A percentile compares a stretch with the other conserved stretches of the same genome.
These are phyloP conservation scores for Talaromyces wortmannii DNA, from an alignment of 495 filamentous ascomycete genomes.

Conservation along the genomic window DNA sequence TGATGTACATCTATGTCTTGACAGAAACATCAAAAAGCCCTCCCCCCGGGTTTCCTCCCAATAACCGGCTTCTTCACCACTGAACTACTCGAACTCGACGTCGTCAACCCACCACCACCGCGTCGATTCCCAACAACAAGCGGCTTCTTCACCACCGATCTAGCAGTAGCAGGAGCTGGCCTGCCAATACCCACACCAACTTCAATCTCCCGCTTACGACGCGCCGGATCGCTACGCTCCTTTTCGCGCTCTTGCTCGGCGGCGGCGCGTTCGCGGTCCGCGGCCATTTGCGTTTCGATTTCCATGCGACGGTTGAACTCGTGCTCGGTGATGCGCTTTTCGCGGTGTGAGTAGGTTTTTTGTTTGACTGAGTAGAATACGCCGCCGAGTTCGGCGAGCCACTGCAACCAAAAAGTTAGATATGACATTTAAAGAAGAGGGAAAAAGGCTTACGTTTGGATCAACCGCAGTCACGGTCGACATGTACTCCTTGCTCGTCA, in stretches of 20 bases:
- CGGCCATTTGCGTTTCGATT: constrained; percentile 88
- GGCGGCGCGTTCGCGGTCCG: constrained; percentile 62
- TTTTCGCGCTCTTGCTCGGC: constrained; percentile 50
- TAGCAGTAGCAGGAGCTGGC: constrained; percentile 4
- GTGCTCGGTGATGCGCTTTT: constrained; percentile 83
- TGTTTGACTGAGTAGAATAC: constrained; percentile 98
- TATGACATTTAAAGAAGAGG: background rate
- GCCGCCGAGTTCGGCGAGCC: constrained; percentile 96
- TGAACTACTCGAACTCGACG: constrained; percentile 29
- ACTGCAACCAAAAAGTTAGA: constrained; percentile 30
- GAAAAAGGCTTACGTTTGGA: constrained; percentile 57
- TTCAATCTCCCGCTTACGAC: constrained; percentile 32
- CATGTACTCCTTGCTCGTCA: constrained; percentile 98
- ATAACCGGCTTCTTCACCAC: constrained; percentile 57
- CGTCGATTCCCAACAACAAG: constrained; percentile 27
- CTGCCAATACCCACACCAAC: constrained; percentile 16
- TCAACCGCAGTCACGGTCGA: constrained; percentile 94
- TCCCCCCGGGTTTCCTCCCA: constrained; percentile 44
- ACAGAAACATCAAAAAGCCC: background rate
- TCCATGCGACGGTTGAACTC: constrained; percentile 96
- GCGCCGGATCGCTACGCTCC: constrained; percentile 25
- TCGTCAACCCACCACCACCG: constrained; percentile 34
- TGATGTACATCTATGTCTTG: background rate
- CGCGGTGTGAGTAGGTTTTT: constrained; percentile 88
- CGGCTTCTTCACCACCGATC: constrained; percentile 30